phyloP scores from a whole-genome alignment of 225 moss, liverwort and hornwort species.

The Polytrichum formosum region DNA sequence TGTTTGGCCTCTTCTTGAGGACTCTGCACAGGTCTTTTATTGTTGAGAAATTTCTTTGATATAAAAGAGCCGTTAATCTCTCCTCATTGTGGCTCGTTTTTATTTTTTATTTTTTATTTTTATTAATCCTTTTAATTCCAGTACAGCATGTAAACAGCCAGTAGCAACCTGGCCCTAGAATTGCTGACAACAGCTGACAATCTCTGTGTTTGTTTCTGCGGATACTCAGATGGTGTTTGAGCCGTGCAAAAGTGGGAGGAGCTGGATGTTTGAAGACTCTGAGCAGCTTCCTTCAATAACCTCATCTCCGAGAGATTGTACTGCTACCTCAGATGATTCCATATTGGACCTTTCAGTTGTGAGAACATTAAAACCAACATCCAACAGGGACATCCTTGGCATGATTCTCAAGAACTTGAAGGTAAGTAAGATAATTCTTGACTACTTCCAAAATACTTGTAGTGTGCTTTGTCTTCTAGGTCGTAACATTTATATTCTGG shows the following conservation, averaged over 20 bases:
- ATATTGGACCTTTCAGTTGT: not conserved
- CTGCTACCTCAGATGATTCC: not conserved
- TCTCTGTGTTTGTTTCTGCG: not conserved
- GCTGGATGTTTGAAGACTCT: slow-evolving; percentile 15
- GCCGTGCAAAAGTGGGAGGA: slow-evolving; percentile 21
- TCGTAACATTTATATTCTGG: too few relatives aligned
- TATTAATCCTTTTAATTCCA: too few relatives aligned
- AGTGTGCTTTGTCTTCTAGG: too few relatives aligned
- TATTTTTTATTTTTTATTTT: too few relatives aligned
- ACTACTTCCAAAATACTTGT: too few relatives aligned
- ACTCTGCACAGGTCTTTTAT: slow-evolving; percentile 15
- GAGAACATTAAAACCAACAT: slow-evolving; percentile 11
- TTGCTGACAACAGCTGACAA: too few relatives aligned
- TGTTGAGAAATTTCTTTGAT: too few relatives aligned
- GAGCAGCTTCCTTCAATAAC: not conserved
- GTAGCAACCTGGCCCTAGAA: too few relatives aligned
- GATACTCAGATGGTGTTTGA: slow-evolving; percentile 20
- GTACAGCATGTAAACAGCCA: too few relatives aligned
- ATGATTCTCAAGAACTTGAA: slow-evolving; percentile 18
- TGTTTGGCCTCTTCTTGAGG: slow-evolving; percentile 19
- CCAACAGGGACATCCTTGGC: slow-evolving; percentile 25
- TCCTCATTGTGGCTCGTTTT: too few relatives aligned
- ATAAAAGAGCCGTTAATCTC: too few relatives aligned
- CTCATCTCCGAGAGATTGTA: not conserved
- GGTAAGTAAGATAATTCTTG: slow-evolving; percentile 3